Base-by-base conservation (phyloP, 164 flowering plant species). In the Saururus chinensis region DNA sequence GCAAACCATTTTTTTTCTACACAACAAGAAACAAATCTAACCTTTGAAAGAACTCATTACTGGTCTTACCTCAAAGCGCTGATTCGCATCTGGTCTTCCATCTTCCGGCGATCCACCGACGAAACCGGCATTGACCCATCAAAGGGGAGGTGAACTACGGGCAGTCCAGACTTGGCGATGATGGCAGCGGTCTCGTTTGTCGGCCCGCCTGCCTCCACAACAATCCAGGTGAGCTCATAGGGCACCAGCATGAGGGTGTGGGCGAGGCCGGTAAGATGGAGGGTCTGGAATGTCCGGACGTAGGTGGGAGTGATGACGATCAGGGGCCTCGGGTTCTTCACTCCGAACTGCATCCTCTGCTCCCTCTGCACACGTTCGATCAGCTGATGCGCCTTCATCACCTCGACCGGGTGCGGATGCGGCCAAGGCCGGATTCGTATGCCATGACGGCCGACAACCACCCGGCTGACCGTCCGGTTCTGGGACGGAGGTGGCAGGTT, bases 391-490 rank as follows among this genome's bases (percentile, higher is more conserved):
- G 98, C 98, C 63, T 70, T 77, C 96, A 86, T 84, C 25, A 86
- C 95, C 80, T 92, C 97, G 6, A 40, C 69, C 61, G 90, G 86
- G 71, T 89, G 71, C 60, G 98, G 98, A 55, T 89, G 96, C 52
- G 98, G 98, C 92, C 93, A 88, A 42, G 93, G 90, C 54, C 97
- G 78, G 71, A 89, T 81, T 61, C 76, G 82, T 67, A 92, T 92
- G 83, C 97, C 97, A 64, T 89, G 98, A 57, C 98, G 76, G 41
- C 98, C 97, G 0, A 92, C 98, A 64, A 89, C 92, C 25, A 92
- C 96, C 45, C 87, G 62, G 61, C 82, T 80, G 53, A 68, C 70
- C 20, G 70, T 69, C 40, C 64, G 62, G 60, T 76, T 80, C n/a
- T 60, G 64, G 4, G 51, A 49, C 41, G 19, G 37, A 17, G 42